Evolutionary conservation across 2,329 filamentous ascomycete species (phyloP), one percentile per base, ranked within the genome.

Genomic region (Fusarium sp.): DNA sequence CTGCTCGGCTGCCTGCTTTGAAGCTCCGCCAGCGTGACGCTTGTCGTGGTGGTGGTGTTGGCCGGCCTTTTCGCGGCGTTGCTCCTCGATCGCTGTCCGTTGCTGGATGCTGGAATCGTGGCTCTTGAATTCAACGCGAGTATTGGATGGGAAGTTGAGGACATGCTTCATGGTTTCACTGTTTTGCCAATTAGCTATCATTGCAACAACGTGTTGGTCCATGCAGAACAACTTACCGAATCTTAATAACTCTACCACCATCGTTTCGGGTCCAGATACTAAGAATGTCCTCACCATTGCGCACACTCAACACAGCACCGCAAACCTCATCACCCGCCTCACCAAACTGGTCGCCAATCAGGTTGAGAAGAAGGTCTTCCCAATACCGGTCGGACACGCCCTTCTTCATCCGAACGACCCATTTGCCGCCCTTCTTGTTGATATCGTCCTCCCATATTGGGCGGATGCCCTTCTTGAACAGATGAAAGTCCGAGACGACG

Each of bases 371-470:
- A 52, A 98, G 86, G 78, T 98, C 93, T 84, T 99, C 96, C 94
- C 96, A 99, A 81, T 97, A 98, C 59, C 95, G 90, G 81, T 98
- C 96, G 20, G 94, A 93, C 22, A 99, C 93, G 27, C 96, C 96
- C 86, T 99, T 99, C 88, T 97, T 98, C 79, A 99, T 84, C 72
- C 95, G 89, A 79, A 99, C 91, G 72, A 98, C 95, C 95, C 95
- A 99, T 83, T 99, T 99, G 54, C 96, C 96, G 58, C 96, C 96
- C 73, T 91, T 92, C 81, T 94, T 96, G 83, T 99, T 99, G 79
- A 97, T 94, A 49, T 97, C 94, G 75, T 99, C 96, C 81, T 99
- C 96, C 96, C 96, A 99, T 75, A 99, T 96, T 24, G 96, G 96
- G 66, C 96, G 90, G 67, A 99, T 95, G 58, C 95, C 95, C 78